phyloP scores from a whole-genome alignment of 1,139 yeast genomes.

The Blastobotrys illinoisensis region DNA sequence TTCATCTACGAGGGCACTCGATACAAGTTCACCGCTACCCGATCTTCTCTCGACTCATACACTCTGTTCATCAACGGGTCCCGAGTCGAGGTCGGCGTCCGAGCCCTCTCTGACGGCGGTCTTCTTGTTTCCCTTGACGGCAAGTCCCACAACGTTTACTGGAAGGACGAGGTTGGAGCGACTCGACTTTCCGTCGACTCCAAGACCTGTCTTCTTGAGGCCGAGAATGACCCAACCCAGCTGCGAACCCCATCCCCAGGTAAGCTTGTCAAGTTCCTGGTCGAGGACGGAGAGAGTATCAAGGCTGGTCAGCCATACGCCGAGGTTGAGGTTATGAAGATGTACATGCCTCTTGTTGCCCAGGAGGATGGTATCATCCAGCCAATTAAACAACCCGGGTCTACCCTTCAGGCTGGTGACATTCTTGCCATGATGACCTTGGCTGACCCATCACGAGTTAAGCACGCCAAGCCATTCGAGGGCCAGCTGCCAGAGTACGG shows the following conservation, averaged over 20 bases:
- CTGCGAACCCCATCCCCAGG: slow-evolving; percentile 98
- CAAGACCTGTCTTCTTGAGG: slow-evolving; percentile 88
- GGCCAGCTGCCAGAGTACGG: slow-evolving; percentile 91
- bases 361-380: slow-evolving; percentile 92
- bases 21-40: slow-evolving; percentile 92
- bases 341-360: slow-evolving; percentile 67
- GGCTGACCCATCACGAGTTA: slow-evolving; percentile 95
- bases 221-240: slow-evolving; percentile 97
- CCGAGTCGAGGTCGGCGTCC: slow-evolving; percentile 79
- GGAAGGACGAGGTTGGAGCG: slow-evolving; percentile 96
- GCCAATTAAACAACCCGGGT: slow-evolving; percentile 95
- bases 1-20: slow-evolving; percentile 91
- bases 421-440: slow-evolving; percentile 88
- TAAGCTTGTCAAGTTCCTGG: slow-evolving; percentile 86
- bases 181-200: slow-evolving; percentile 95
- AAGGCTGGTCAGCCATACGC: slow-evolving; percentile 92
- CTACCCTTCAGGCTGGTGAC: slow-evolving; percentile 93
- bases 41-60: slow-evolving; percentile 78
- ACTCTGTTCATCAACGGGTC: slow-evolving; percentile 92
- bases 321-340: slow-evolving; percentile 98
- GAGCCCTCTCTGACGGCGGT: slow-evolving; percentile 90
- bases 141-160: slow-evolving; percentile 88
- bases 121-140: slow-evolving; percentile 83
- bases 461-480: slow-evolving; percentile 92
- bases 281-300: slow-evolving; percentile 93